Evolutionary conservation across 352 stramenopile species (phyloP).

Genomic region (Phytophthora uliginosa): DNA sequence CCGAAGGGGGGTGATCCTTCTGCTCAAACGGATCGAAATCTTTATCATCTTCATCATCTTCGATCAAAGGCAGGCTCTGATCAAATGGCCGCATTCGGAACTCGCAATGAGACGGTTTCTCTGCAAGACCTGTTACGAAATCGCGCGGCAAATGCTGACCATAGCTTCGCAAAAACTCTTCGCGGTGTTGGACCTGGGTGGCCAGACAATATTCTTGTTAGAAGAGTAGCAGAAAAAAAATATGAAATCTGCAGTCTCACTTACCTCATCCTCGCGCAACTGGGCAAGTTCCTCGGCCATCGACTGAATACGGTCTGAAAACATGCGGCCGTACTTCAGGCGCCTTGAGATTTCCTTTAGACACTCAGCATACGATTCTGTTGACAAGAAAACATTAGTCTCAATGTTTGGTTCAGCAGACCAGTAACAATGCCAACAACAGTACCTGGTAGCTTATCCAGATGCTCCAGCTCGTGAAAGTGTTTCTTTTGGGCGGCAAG

Average conservation of each 20-base stretch:
- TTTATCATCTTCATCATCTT: conserved; percentile 44
- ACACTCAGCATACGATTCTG: conserved; percentile 83
- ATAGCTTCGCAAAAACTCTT: conserved; percentile 80
- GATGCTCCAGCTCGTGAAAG: conserved; percentile 88
- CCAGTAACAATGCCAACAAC: not conserved
- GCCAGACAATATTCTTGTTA: conserved; percentile 11
- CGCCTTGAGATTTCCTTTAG: conserved; percentile 84
- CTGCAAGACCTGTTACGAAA: conserved; percentile 82
- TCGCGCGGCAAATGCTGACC: conserved; percentile 87
- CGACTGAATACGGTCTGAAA: conserved; percentile 85
- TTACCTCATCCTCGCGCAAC: conserved; percentile 83
- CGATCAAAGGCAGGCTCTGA: conserved; percentile 79
- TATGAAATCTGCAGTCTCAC: not conserved
- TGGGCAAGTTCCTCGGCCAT: conserved; percentile 90
- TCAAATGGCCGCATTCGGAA: conserved; percentile 91
- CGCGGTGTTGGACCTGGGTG: conserved; percentile 69
- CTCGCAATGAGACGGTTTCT: conserved; percentile 91
- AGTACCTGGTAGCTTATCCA: conserved; percentile 81
- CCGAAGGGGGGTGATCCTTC: conserved; percentile 36
- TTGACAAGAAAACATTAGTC: not conserved
- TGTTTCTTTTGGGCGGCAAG: conserved; percentile 83
- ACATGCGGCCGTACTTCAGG: conserved; percentile 74
- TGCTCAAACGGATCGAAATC: conserved; percentile 41
- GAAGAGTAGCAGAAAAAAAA: conserved; percentile 1
- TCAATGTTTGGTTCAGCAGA: not conserved